Evolutionary conservation across 2,329 filamentous ascomycete species (phyloP), one percentile per base, ranked within the genome.

Genomic region (Botrytis pseudocinerea): DNA sequence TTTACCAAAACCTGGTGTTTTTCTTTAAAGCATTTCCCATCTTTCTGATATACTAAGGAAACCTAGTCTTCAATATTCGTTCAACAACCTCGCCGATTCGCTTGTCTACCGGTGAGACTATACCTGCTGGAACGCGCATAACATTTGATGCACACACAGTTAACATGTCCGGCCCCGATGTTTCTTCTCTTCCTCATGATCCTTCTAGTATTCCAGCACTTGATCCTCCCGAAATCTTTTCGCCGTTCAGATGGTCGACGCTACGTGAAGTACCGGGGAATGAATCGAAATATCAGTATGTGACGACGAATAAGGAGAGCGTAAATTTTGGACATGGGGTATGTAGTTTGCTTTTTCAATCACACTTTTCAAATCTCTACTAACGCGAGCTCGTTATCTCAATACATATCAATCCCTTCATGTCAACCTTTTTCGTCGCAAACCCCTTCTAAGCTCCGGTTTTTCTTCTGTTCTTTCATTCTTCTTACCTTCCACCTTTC

Each of bases 61-160:
- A 14, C 32, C 12, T 28, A 80, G 78, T 46, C 40, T 4, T 14
- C 18, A 78, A 77, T 18, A 1, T 69, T 3, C 38, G 51, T 28
- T 2, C 4, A 42, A 60, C 51, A 18, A 59, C 54, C 9, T 35
- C 51, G 51, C n/a, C 57, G 14, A 2, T 59, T 60, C 79, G 76
- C 4, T 82, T 83, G 14, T 44, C 57, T 14, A 60, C 48, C 12
- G n/a, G 51, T 14, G 35, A 57, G 6, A 25, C 20, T 6, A 35
- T 59, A 8, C 57, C 57, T 22, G n/a, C 57, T 1, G 18, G n/a
- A 38, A 32, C 77, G 10, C 73, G 73, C 16, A 74, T 84, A 25
- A 76, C 70, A 63, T 80, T 81, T 20, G 80, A 80, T 4, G 74
- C 77, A 14, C 81, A 81, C 73, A 73, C 79, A 70, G 75, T 54